Evolutionary conservation across 306 rosid genomes (phyloP).

Genomic region (Trifolium dubium): DNA sequence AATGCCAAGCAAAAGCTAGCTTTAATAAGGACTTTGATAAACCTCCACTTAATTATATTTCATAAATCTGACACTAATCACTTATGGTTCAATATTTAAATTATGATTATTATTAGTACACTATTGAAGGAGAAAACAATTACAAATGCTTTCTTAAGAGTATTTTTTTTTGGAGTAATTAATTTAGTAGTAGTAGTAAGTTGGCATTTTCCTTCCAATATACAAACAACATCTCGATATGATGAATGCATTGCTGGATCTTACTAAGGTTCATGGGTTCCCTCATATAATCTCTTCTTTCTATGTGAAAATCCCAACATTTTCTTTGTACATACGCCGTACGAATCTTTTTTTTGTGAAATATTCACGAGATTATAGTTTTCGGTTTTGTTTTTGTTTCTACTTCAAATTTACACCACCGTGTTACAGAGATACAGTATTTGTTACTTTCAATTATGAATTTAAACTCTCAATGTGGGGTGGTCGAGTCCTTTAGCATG

Average conservation of each 20-base stretch:
- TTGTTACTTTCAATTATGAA: no score
- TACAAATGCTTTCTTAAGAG: not conserved
- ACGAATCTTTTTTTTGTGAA: not conserved
- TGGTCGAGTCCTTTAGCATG: no score
- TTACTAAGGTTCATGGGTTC: not conserved
- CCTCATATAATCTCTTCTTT: not conserved
- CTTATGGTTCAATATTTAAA: not conserved
- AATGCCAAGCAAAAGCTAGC: not conserved
- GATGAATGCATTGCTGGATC: conserved; percentile 22
- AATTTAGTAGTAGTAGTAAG: not conserved
- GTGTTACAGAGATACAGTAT: no score
- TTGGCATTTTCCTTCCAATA: not conserved
- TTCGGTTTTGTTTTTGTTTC: not conserved
- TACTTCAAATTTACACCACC: no score
- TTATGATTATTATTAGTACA: not conserved
- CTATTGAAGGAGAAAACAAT: not conserved
- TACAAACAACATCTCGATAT: conserved; percentile 21
- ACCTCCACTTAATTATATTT: not conserved
- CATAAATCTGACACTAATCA: not conserved
- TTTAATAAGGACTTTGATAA: not conserved
- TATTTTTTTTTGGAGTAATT: not conserved
- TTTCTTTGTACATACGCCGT: not conserved
- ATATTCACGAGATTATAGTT: not conserved
- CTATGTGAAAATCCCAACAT: conserved; percentile 7
- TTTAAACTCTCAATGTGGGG: no score